These are phyloP conservation scores for Ceratobasidium papillatum DNA, from an alignment of 1,284 basidiomycete genomes.

Conservation along the genomic window DNA sequence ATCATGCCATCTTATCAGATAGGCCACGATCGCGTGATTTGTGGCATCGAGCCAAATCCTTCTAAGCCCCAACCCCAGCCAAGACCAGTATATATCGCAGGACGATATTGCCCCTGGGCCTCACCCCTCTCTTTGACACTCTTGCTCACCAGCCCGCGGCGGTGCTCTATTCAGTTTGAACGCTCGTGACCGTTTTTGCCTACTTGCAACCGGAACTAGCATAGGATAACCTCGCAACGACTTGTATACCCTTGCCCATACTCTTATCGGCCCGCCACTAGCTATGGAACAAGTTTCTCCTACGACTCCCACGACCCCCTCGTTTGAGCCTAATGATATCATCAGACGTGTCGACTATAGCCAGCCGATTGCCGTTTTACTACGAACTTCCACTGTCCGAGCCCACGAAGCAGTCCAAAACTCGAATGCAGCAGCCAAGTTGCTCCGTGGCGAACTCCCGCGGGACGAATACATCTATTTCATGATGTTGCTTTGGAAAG, in stretches of 20 bases:
- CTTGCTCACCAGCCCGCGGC: neutral
- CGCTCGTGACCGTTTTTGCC: neutral
- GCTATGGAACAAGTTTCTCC: slow-evolving; percentile 12
- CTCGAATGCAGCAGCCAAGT: slow-evolving; percentile 66
- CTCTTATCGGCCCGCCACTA: neutral
- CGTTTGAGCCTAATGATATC: slow-evolving; percentile 36
- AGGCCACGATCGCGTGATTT: neutral
- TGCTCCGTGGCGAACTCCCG: slow-evolving; percentile 68
- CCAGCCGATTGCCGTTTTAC: slow-evolving; percentile 53
- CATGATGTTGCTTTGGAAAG: slow-evolving; percentile 78
- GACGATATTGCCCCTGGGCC: neutral
- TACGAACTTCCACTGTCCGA: slow-evolving; percentile 65
- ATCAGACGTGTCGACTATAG: slow-evolving; percentile 48
- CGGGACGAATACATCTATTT: slow-evolving; percentile 74
- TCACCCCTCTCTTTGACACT: neutral
- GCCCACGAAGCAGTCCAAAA: slow-evolving; percentile 71
- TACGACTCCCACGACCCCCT: slow-evolving; percentile 9
- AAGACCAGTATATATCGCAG: slow-evolving; percentile 10
- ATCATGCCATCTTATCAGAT: slow-evolving; percentile 13
- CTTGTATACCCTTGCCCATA: slow-evolving; percentile 5
- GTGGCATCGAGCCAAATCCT: neutral
- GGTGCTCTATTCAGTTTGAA: neutral
- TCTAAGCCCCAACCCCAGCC: neutral
- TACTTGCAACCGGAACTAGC: neutral
- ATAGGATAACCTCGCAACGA: slow-evolving; percentile 4